Evolutionary conservation across 2,329 filamentous ascomycete species (phyloP).

Genomic region (Alternaria dauci): DNA sequence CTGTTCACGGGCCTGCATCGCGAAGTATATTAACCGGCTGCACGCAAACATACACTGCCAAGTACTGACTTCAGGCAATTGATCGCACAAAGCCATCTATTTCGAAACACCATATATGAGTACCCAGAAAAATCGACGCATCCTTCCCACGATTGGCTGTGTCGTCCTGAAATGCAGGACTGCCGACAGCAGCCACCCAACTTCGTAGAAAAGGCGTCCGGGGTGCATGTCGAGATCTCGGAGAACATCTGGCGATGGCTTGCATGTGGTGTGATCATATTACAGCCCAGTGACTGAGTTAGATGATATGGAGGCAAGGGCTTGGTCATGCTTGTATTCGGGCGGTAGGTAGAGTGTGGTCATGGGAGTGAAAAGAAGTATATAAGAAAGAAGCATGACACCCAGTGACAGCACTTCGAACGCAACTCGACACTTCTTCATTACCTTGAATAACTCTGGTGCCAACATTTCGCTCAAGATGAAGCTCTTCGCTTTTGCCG

Average conservation of each 20-base stretch:
- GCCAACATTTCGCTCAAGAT: constrained; percentile 20
- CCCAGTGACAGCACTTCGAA: constrained; percentile 3
- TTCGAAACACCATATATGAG: constrained; percentile 22
- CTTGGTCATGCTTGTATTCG: constrained; percentile 10
- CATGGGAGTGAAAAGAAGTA: constrained; percentile 4
- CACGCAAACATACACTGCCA: constrained; percentile 18
- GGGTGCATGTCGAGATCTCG: constrained; percentile 19
- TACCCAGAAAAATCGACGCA: neutral
- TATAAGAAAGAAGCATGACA: constrained; percentile 19
- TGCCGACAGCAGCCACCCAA: constrained; percentile 2
- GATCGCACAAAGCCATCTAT: constrained; percentile 18
- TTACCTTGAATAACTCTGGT: neutral
- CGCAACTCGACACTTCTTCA: neutral
- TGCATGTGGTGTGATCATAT: constrained; percentile 21
- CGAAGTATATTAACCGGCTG: constrained; percentile 26
- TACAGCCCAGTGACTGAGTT: constrained; percentile 12
- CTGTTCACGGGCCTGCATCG: constrained; percentile 19
- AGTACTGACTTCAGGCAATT: constrained; percentile 8
- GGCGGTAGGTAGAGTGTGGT: neutral
- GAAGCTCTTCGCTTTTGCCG: constrained; percentile 39
- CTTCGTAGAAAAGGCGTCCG: constrained; percentile 8
- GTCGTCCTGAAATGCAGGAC: neutral
- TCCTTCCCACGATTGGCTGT: neutral
- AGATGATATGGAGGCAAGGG: constrained; percentile 8
- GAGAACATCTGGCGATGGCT: constrained; percentile 11